phyloP scores from a whole-genome alignment of 805 yeast genomes.

The Candida quercuum region DNA sequence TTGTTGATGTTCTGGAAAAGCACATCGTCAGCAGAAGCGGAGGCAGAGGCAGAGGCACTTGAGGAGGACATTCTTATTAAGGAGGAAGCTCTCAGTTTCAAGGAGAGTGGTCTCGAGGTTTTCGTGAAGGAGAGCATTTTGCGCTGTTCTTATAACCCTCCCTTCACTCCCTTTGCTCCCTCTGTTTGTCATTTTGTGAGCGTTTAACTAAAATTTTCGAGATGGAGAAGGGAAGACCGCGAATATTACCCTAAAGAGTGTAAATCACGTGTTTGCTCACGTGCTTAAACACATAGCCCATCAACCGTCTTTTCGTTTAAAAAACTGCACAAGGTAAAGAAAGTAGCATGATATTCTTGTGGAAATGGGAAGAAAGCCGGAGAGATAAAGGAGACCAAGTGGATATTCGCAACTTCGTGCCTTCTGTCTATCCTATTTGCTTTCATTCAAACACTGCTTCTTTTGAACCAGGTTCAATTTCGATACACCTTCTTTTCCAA shows the following conservation, averaged over 20 bases:
- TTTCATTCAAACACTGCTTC: no score
- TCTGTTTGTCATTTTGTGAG: not conserved
- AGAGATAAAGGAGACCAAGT: no score
- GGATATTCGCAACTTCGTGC: not conserved
- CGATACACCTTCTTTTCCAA: no score
- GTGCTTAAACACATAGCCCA: no score
- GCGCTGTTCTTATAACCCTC: no score
- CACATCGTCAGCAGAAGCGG: slow-evolving; percentile 41
- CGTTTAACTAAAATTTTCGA: not conserved
- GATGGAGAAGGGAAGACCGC: not conserved
- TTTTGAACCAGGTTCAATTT: no score
- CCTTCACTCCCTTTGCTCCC: not conserved
- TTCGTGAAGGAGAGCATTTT: not conserved
- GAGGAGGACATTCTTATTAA: not conserved
- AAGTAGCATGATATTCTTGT: no score
- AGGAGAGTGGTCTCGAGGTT: not conserved
- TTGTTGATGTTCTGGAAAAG: slow-evolving; percentile 56
- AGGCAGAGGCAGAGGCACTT: not conserved
- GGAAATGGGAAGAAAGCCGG: no score
- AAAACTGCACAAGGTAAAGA: no score
- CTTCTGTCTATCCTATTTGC: not conserved
- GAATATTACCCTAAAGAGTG: not conserved
- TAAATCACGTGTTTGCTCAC: not conserved
- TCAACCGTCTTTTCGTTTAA: not conserved
- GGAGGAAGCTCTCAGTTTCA: not conserved